Base-by-base conservation (phyloP, 2,329 filamentous ascomycete species). In the Paecilomyces sp. region DNA sequence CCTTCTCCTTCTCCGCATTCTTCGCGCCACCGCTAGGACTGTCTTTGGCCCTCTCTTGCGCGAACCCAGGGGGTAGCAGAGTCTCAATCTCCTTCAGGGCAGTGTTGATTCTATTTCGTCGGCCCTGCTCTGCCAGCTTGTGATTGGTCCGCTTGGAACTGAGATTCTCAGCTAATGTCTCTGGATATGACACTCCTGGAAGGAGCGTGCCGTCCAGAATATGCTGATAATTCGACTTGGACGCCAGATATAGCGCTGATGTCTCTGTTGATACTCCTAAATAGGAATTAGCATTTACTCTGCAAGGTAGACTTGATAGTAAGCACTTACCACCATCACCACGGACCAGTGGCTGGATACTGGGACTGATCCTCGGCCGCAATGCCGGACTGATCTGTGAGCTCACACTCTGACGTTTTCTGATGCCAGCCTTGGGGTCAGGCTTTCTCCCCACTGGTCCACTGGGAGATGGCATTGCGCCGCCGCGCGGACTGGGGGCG, bases 141-240 rank as follows among this genome's bases (percentile, higher is more conserved):
- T 99, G 94, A 52, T 92, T 96, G 1, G 94, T 97, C 57, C 93
- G 88, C 79, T 99, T 99, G 2, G 92, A 96, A 0, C 92, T 97
- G 28, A 99, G 79, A 65, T 96, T 96, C 24, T 92, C 95, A 6
- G 92, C 96, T 51, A 99, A 82, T 57, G 92, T 90, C 66, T 90
- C 91, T 0, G 93, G 92, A 67, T 97, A 97, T 1, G 89, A 89
- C 12, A 97, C 89, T 12, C 93, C 93, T 0, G 92, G 92, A 0
- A 97, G 86, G 59, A 88, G 88, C 56, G 92, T 97, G 55, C 94
- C 94, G 72, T 97, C 94, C 11, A 99, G 78, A 41, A 99, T 94
- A 68, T 97, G 96, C 70, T 97, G 93, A 69, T 99, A 99, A 70
- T 99, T 99, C 1, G 93, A 97, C 73, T 97, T 97, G 15, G 90